Evolutionary conservation across 2,329 filamentous ascomycete genomes (phyloP).

Genomic region (Colletotrichum sp.): DNA sequence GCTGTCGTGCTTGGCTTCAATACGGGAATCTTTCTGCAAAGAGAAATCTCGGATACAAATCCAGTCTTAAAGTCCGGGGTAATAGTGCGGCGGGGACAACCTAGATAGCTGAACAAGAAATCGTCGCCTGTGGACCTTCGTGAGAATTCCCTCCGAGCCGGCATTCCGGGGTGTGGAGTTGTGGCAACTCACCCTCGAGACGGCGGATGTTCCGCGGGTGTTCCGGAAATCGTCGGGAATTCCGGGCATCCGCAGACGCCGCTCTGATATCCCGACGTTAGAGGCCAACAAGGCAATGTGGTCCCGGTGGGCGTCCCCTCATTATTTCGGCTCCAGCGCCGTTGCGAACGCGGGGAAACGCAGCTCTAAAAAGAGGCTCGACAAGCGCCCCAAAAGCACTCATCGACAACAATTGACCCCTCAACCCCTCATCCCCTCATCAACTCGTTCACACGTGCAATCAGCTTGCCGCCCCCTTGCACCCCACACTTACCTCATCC

Average conservation of each 20-base stretch:
- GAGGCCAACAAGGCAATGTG: neutral
- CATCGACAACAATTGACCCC: neutral
- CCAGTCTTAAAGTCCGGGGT: neutral
- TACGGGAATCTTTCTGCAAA: neutral
- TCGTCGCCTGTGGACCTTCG: neutral
- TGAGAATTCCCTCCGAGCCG: neutral
- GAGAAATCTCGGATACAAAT: neutral
- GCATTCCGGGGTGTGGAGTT: neutral
- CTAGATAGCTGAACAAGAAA: neutral
- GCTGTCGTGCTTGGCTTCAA: neutral
- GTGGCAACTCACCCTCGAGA: neutral
- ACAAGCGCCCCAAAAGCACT: neutral
- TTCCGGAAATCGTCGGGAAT: neutral
- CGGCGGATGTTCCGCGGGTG: neutral
- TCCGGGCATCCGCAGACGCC: neutral
- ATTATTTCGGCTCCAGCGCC: neutral
- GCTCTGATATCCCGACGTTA: neutral
- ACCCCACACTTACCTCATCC: neutral
- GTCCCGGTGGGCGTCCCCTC: neutral
- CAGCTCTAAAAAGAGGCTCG: constrained; percentile 7
- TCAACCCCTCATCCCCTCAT: neutral
- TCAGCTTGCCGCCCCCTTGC: neutral
- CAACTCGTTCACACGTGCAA: neutral
- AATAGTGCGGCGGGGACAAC: neutral
- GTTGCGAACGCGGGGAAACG: neutral